Evolutionary conservation across 2,329 filamentous ascomycete species (phyloP).

Genomic region (Trichoderma atrobrunneum): DNA sequence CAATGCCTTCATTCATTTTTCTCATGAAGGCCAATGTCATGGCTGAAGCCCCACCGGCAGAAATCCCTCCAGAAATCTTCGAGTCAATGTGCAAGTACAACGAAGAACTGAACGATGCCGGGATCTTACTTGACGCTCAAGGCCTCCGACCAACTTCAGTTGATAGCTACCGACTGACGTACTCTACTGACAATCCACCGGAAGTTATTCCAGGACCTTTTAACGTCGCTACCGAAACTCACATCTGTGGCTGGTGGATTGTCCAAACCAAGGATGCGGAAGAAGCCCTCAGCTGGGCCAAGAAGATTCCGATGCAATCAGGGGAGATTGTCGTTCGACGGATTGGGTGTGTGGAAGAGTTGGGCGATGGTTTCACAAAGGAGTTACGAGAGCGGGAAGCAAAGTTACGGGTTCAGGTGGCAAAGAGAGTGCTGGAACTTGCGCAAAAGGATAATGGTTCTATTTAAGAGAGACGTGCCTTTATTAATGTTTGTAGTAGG

Average conservation of each 20-base stretch:
- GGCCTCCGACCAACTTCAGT: constrained; percentile 28
- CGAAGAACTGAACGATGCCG: constrained; percentile 28
- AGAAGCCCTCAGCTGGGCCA: constrained; percentile 33
- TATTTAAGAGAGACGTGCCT: not conserved
- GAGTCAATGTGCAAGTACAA: constrained; percentile 30
- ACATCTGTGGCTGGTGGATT: constrained; percentile 34
- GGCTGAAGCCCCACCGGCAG: constrained; percentile 23
- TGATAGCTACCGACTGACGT: constrained; percentile 30
- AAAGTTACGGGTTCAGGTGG: constrained; percentile 16
- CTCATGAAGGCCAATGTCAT: constrained; percentile 30
- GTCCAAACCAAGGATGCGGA: constrained; percentile 29
- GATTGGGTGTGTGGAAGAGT: constrained; percentile 26
- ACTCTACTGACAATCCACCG: constrained; percentile 22
- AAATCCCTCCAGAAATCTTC: constrained; percentile 25
- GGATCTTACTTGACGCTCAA: constrained; percentile 29
- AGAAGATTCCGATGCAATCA: constrained; percentile 29
- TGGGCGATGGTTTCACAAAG: constrained; percentile 22
- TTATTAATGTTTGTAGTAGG: not conserved
- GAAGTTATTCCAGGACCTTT: constrained; percentile 31
- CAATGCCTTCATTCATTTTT: constrained; percentile 32
- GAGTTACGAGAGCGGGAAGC: constrained; percentile 21
- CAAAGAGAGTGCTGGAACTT: constrained; percentile 1
- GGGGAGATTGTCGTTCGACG: constrained; percentile 29
- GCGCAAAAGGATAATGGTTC: not conserved
- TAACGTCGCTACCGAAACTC: constrained; percentile 26